phyloP scores from a whole-genome alignment of 768 basidiomycete genomes.

The Pisolithus albus region DNA sequence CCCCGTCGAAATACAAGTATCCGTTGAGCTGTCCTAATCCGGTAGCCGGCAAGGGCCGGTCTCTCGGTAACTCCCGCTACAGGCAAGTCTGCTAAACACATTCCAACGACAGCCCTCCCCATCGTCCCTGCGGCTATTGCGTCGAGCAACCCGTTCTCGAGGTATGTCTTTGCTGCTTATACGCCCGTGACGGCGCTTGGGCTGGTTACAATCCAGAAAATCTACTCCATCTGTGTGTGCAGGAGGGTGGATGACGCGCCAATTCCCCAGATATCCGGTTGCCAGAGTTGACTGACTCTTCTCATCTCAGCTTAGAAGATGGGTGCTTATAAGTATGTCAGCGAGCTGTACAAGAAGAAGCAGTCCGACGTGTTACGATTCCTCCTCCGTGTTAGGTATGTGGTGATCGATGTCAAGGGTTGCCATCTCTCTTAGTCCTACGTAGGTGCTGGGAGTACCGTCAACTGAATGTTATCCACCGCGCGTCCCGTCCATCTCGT shows the following conservation, averaged over 20 bases:
- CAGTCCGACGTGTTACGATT: slow-evolving; percentile 97
- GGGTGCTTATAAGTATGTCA: slow-evolving; percentile 95
- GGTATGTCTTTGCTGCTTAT: slow-evolving; percentile 18
- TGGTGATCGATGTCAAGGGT: slow-evolving; percentile 4
- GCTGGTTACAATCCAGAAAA: neutral
- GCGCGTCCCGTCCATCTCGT: slow-evolving; percentile 94
- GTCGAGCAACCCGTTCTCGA: slow-evolving; percentile 21
- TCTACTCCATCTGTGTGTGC: neutral
- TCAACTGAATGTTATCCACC: slow-evolving; percentile 96
- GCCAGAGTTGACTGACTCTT: slow-evolving; percentile 14
- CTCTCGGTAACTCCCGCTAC: slow-evolving; percentile 15
- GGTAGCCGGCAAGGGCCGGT: neutral
- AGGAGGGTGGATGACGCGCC: slow-evolving; percentile 19
- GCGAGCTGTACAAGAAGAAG: slow-evolving; percentile 98
- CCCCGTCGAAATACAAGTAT: neutral
- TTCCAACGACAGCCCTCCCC: slow-evolving; percentile 1
- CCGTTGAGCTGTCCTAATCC: slow-evolving; percentile 9
- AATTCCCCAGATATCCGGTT: slow-evolving; percentile 10
- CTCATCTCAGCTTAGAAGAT: slow-evolving; percentile 47
- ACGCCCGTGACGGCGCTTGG: neutral
- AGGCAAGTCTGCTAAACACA: neutral
- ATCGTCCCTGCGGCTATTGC: slow-evolving; percentile 7
- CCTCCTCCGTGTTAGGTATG: slow-evolving; percentile 90
- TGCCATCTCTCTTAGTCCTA: slow-evolving; percentile 4
- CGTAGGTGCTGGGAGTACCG: slow-evolving; percentile 96